Percentiles rank a stretch among this genome's conserved stretches.
These are phyloP conservation scores for Lipomyces anomalus DNA, from an alignment of 805 yeast species.

Conservation along the genomic window DNA sequence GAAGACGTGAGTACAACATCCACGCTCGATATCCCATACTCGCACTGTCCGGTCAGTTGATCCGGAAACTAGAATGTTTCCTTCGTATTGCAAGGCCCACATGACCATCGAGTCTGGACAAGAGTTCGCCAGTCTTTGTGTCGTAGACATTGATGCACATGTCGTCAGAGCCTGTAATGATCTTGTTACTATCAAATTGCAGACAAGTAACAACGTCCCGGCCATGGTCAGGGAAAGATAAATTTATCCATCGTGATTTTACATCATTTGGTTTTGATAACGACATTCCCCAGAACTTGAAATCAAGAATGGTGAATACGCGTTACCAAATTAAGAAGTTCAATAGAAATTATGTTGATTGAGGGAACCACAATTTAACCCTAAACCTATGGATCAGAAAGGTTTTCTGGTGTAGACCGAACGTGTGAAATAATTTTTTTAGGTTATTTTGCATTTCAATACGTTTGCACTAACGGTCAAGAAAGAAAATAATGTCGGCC, in stretches of 20 bases:
- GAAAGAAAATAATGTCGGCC: too few relatives aligned
- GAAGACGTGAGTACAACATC: slow-evolving; percentile 84
- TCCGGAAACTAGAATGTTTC: slow-evolving; percentile 78
- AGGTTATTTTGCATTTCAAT: too few relatives aligned
- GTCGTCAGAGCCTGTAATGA: slow-evolving; percentile 91
- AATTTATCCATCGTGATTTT: slow-evolving; percentile 59
- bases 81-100: slow-evolving; percentile 90
- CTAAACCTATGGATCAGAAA: too few relatives aligned
- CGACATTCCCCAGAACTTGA: too few relatives aligned
- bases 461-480: too few relatives aligned
- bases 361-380: too few relatives aligned
- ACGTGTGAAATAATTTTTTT: too few relatives aligned
- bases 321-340: too few relatives aligned
- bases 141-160: slow-evolving; percentile 74
- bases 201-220: slow-evolving; percentile 87
- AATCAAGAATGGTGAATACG: too few relatives aligned
- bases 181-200: slow-evolving; percentile 84
- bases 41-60: slow-evolving; percentile 92
- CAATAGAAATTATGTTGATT: too few relatives aligned
- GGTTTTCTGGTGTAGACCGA: too few relatives aligned
- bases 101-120: slow-evolving; percentile 70
- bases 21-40: slow-evolving; percentile 83
- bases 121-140: slow-evolving; percentile 61
- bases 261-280: too few relatives aligned
- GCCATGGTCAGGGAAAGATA: slow-evolving; percentile 65